Base-by-base conservation (phyloP, 805 yeast species). In the Kockiozyma suomiensis region DNA sequence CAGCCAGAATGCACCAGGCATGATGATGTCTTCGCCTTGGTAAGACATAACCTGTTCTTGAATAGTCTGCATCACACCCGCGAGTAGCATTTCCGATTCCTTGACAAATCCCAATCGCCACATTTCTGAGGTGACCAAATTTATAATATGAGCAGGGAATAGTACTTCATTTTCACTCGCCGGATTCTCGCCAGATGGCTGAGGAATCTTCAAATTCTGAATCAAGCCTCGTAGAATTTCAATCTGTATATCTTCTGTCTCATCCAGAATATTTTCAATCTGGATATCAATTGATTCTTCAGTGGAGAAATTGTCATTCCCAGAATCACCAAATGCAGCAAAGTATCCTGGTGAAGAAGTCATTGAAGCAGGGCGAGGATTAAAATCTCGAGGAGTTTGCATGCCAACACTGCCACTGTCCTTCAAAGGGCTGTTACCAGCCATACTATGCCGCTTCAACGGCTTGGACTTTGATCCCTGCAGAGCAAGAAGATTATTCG, bases 1-100 rank as follows among this genome's bases (percentile, higher is more conserved):
- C 66, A 94, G 80, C 99, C 99, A 94, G 79, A 92, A 94, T 0
- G 97, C 96, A 67, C 97, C 98, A 68, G 90, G 90, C 49, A 90
- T 85, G 69, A 92, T 86, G 35, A 90, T 85, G 67, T 89, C 96
- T 61, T 88, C 96, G 57, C 93, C 97, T 67, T 86, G 87, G 70
- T 87, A 79, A n/a, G 80, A 76, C 53, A 88, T 81, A 17, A 93
- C 96, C 62, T 88, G 85, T 52, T 83, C 84, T 77, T 93, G 98
- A 67, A 94, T 90, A 1, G 88, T 87, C 30, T 89, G 83, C 72
- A 93, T 81, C 1, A 91, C 96, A 72, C 88, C 92, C 49, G 97
- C 97, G 63, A 94, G 78, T 72, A 94, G 88, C 58, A 85, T 85
- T 77, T 94, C 98, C 71, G 93, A 85, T 74, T 93, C 97, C 66